Evolutionary conservation across 108 stramenopile species (phyloP).

Genomic region (Mediolabrus comicus): DNA sequence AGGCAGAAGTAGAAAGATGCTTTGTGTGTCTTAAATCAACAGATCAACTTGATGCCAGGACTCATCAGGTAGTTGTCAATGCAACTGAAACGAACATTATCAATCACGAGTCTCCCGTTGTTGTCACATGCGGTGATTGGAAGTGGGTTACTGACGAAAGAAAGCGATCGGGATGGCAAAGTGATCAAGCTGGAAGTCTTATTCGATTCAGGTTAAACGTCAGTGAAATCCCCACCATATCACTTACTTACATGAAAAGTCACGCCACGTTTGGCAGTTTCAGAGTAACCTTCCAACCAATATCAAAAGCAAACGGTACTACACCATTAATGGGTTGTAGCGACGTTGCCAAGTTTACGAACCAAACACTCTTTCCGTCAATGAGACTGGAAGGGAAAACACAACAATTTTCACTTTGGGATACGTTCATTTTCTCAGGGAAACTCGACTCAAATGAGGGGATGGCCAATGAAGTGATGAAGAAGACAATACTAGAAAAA

Average conservation of each 20-base stretch:
- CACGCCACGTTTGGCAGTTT: conserved; percentile 17
- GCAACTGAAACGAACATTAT: not conserved
- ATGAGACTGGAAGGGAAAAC: not conserved
- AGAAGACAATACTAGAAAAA: not conserved
- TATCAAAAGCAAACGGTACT: not conserved
- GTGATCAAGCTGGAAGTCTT: conserved; percentile 20
- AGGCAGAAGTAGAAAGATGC: conserved; percentile 1
- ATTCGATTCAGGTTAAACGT: conserved; percentile 20
- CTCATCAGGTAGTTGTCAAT: not conserved
- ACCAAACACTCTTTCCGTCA: conserved; percentile 1
- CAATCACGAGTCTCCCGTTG: not conserved
- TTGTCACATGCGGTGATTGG: conserved; percentile 35
- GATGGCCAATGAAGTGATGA: not conserved
- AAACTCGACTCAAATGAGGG: not conserved
- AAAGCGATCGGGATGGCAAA: conserved; percentile 35
- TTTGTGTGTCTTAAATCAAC: conserved; percentile 15
- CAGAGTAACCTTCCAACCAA: conserved; percentile 10
- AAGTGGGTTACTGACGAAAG: conserved; percentile 26
- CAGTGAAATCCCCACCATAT: conserved; percentile 6
- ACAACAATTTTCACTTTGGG: conserved; percentile 13
- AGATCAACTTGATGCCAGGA: conserved; percentile 18
- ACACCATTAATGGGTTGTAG: conserved; percentile 7
- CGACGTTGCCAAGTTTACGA: conserved; percentile 8
- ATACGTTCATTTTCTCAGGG: conserved; percentile 12
- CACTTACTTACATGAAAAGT: conserved; percentile 24